Conservation (phyloP, 1,139 yeast genomes). For the Groenewaldozyma sp. region DNA sequence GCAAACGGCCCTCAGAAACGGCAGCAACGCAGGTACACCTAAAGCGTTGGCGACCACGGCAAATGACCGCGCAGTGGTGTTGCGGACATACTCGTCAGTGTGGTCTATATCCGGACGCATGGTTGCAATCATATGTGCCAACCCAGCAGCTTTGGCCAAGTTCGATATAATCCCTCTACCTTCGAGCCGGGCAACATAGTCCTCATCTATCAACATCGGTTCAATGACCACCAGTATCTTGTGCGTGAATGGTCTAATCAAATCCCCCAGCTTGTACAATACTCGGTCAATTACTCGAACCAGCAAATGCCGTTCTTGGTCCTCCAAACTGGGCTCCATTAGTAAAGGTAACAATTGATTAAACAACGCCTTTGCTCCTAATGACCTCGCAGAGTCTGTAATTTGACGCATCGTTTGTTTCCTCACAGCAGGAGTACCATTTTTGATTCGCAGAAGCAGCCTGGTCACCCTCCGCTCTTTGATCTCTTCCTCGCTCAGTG, state of each 20-base stretch:
- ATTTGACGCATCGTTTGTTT: conserved; percentile 63
- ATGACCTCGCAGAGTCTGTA: conserved; percentile 51
- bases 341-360: conserved; percentile 64
- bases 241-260: conserved; percentile 64
- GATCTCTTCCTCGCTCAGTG: conserved; percentile 42
- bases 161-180: conserved; percentile 74
- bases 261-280: conserved; percentile 52
- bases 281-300: conserved; percentile 70
- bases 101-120: conserved; percentile 78
- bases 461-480: conserved; percentile 56
- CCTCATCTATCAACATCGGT: conserved; percentile 77
- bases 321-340: conserved; percentile 64
- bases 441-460: conserved; percentile 60
- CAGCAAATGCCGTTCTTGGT: conserved; percentile 74
- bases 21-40: conserved; percentile 63
- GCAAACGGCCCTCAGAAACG: conserved; percentile 77
- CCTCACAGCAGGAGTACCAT: conserved; percentile 61
- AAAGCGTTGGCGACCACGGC: conserved; percentile 80
- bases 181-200: conserved; percentile 59
- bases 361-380: conserved; percentile 66
- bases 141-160: conserved; percentile 73
- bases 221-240: conserved; percentile 65
- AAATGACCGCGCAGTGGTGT: conserved; percentile 66
- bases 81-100: conserved; percentile 73
- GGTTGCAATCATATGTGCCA: conserved; percentile 65